phyloP scores from a whole-genome alignment of 176 grass and related monocot genomes.

The Aegilops tauschii region DNA sequence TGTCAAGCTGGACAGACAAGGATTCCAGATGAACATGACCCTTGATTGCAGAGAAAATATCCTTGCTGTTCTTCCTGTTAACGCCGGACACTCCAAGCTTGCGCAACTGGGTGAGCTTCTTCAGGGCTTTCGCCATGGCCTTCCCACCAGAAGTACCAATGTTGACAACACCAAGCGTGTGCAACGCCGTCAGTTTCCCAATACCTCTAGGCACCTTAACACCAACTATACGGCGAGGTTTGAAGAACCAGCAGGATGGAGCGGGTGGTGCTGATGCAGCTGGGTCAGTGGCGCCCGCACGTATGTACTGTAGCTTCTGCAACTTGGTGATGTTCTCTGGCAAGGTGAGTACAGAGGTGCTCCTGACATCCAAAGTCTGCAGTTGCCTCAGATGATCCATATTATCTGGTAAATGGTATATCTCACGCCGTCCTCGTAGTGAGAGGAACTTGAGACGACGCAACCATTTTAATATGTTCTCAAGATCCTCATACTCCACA shows the following conservation, averaged over 20 bases:
- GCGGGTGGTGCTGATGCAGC: not conserved
- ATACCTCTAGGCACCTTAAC: not conserved
- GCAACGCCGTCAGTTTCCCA: too few species aligned
- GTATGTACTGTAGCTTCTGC: not conserved
- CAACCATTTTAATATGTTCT: too few species aligned
- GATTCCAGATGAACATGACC: not conserved
- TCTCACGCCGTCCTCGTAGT: not conserved
- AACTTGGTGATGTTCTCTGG: not conserved
- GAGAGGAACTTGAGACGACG: slow-evolving; percentile 22
- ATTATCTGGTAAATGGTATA: not conserved
- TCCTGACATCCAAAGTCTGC: not conserved
- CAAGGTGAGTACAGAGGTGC: too few species aligned
- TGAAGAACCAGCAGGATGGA: not conserved
- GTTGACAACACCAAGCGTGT: too few species aligned
- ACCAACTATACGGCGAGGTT: not conserved
- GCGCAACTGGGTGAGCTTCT: not conserved
- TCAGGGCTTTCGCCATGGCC: not conserved
- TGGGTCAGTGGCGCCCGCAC: not conserved
- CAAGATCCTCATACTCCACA: too few species aligned
- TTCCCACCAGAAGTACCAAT: too few species aligned
- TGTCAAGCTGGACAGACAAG: too few species aligned
- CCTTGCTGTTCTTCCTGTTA: not conserved
- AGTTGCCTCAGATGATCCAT: not conserved
- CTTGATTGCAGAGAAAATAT: not conserved
- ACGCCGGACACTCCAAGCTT: too few species aligned